Evolutionary conservation across 495 filamentous ascomycete genomes (phyloP).

Genomic region (Trichoderma parareesei): DNA sequence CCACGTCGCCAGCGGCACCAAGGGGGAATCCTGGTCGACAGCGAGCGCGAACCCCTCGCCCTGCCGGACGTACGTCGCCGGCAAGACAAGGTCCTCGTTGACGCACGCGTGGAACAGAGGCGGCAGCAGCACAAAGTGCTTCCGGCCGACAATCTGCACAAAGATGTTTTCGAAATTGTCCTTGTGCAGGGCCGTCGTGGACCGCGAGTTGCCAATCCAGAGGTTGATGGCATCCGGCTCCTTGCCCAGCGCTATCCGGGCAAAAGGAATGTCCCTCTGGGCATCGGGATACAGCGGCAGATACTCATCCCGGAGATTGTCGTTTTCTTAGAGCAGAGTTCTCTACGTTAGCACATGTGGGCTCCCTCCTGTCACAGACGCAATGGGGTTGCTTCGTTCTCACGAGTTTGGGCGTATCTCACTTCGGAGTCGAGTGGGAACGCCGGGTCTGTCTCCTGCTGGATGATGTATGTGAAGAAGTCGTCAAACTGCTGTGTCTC

Average conservation of each 20-base stretch:
- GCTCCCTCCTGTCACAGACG: no score
- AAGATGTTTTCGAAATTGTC: conserved; percentile 81
- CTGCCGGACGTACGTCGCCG: conserved; percentile 41
- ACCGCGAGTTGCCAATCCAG: conserved; percentile 65
- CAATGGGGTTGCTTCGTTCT: conserved; percentile 9
- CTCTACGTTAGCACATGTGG: neutral
- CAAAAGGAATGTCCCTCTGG: conserved; percentile 52
- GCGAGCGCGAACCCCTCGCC: conserved; percentile 25
- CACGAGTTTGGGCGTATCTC: conserved; percentile 49
- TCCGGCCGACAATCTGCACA: conserved; percentile 58
- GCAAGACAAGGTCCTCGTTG: conserved; percentile 44
- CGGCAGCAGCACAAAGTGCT: conserved; percentile 64
- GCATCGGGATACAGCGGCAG: conserved; percentile 45
- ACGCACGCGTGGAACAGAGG: conserved; percentile 55
- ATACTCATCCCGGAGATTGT: conserved; percentile 68
- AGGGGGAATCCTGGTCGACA: conserved; percentile 29
- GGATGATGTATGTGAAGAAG: conserved; percentile 39
- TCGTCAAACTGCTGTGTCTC: conserved; percentile 40
- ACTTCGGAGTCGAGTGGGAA: conserved; percentile 24
- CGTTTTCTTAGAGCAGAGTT: conserved; percentile 46
- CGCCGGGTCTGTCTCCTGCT: conserved; percentile 25
- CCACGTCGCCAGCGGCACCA: conserved; percentile 58
- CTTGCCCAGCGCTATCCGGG: conserved; percentile 52
- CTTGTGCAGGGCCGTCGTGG: conserved; percentile 60
- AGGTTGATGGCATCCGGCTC: conserved; percentile 66